Percentiles rank a stretch among this genome's conserved stretches.
Evolutionary conservation across 208 protist genomes (phyloP).

Genomic region (Leishmania major): DNA sequence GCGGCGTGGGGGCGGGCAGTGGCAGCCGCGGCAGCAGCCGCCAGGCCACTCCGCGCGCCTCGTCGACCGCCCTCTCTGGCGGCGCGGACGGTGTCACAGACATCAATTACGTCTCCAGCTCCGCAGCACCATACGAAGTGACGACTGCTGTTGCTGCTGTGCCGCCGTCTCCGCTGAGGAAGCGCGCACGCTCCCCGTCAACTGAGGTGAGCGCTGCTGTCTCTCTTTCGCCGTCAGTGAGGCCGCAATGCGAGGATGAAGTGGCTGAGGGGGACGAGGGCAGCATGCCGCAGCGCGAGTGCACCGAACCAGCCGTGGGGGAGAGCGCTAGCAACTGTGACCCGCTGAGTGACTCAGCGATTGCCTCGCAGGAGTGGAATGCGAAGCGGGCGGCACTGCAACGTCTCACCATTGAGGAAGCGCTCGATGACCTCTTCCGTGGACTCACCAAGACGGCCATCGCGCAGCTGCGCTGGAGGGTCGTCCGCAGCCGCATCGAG

Average conservation of each 20-base stretch:
- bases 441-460: conserved; percentile 53
- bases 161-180: conserved; percentile 4
- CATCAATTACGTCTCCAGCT: background rate
- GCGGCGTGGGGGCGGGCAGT: background rate
- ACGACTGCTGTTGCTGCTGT: background rate
- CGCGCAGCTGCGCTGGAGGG: conserved; percentile 60
- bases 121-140: background rate
- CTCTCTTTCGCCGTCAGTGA: conserved; percentile 19
- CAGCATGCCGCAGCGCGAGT: background rate
- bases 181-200: conserved; percentile 16
- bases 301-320: conserved; percentile 20
- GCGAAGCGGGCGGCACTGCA: conserved; percentile 12
- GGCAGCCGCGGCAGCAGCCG: conserved; percentile 24
- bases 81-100: background rate
- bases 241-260: background rate
- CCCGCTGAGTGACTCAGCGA: background rate
- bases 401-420: conserved; percentile 27
- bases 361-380: background rate
- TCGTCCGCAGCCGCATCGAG: conserved; percentile 39
- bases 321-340: background rate
- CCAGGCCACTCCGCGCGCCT: conserved; percentile 15
- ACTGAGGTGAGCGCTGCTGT: conserved; percentile 2
- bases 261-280: background rate
- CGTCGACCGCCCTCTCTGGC: background rate
- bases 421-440: conserved; percentile 38